These are phyloP conservation scores for Durusdinium trenchii DNA, from an alignment of 73 alveolate genomes.

Conservation along the genomic window DNA sequence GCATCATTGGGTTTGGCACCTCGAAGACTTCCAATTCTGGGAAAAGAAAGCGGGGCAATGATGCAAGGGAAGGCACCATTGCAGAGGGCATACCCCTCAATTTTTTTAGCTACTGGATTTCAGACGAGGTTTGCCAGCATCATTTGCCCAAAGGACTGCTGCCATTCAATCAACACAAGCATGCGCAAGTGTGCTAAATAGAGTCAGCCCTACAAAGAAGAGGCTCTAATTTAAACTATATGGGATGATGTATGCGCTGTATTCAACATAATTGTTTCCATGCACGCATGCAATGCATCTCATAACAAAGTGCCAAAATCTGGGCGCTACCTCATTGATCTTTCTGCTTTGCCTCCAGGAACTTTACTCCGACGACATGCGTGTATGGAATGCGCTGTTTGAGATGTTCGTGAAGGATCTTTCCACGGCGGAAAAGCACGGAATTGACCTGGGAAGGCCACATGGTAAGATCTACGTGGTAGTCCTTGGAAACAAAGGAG, in stretches of 20 bases:
- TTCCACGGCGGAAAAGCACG: not conserved
- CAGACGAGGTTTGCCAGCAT: not conserved
- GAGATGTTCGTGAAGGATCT: not conserved
- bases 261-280: too few relatives aligned
- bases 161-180: too few relatives aligned
- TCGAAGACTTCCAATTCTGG: too few relatives aligned
- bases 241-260: too few relatives aligned
- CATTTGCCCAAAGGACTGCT: not conserved
- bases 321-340: too few relatives aligned
- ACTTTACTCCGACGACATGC: not conserved
- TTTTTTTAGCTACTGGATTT: not conserved
- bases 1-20: not conserved
- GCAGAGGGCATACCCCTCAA: not conserved
- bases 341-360: slow-evolving; percentile 12
- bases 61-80: not conserved
- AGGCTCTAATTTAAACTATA: too few relatives aligned
- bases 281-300: too few relatives aligned
- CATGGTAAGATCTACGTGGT: not conserved
- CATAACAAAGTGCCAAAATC: too few relatives aligned
- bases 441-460: not conserved
- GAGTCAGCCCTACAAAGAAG: too few relatives aligned
- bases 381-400: not conserved
- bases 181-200: too few relatives aligned
- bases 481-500: slow-evolving; percentile 41
- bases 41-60: too few relatives aligned